Conservation (phyloP, 1,284 basidiomycete species). For the Bjerkandera adusta region DNA sequence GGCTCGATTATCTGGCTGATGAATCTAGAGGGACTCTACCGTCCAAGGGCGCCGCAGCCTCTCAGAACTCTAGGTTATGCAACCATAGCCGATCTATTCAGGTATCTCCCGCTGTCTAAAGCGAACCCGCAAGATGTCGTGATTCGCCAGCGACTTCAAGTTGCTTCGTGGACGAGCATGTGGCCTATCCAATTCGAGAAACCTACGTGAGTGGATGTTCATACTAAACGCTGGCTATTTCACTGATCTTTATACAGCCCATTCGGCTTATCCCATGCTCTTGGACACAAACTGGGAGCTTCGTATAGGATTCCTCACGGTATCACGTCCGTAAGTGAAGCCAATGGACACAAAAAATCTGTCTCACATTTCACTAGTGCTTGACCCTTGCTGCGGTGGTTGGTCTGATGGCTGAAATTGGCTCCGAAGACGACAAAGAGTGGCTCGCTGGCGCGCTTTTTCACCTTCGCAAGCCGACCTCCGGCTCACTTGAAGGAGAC, state of each 20-base stretch:
- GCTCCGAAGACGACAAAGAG: constrained; percentile 56
- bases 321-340: constrained; percentile 66
- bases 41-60: constrained; percentile 54
- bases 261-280: constrained; percentile 70
- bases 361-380: constrained; percentile 43
- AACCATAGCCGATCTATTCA: constrained; percentile 73
- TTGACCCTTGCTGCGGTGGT: constrained; percentile 71
- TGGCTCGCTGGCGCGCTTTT: constrained; percentile 53
- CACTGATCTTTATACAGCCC: not conserved
- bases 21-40: constrained; percentile 63
- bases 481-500: constrained; percentile 59
- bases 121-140: constrained; percentile 55
- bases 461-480: constrained; percentile 55
- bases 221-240: not conserved
- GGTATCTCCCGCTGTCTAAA: constrained; percentile 66
- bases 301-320: constrained; percentile 79
- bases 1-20: not conserved
- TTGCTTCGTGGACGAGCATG: constrained; percentile 79
- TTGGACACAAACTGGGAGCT: constrained; percentile 77
- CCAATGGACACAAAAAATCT: not conserved
- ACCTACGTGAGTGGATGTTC: constrained; percentile 40
- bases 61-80: constrained; percentile 62
- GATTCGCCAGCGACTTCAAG: constrained; percentile 66
- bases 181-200: constrained; percentile 63
- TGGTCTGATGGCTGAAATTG: constrained; percentile 51